Percentiles rank a stretch among this genome's conserved stretches.
These are phyloP conservation scores for Jamesozyma jinghongensis DNA, from an alignment of 805 yeast species.

Conservation along the genomic window DNA sequence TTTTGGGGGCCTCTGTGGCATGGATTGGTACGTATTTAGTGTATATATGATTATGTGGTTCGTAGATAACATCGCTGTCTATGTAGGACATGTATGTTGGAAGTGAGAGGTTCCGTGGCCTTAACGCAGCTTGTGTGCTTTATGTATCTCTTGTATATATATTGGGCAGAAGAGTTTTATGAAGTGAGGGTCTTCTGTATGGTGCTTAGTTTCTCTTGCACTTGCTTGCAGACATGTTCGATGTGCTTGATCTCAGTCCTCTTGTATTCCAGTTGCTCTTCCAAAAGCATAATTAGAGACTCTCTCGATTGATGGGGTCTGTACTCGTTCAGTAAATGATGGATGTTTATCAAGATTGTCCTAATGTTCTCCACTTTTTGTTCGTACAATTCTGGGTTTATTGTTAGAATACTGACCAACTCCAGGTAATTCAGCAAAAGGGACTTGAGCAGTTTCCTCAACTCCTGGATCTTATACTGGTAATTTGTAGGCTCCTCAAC, in stretches of 20 bases:
- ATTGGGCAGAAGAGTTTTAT: too few species aligned
- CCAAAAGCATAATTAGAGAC: slow-evolving; percentile 64
- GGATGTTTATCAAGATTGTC: slow-evolving; percentile 75
- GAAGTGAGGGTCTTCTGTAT: slow-evolving; percentile 11
- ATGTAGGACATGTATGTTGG: too few species aligned
- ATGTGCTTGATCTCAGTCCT: slow-evolving; percentile 42
- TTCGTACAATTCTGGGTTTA: slow-evolving; percentile 57
- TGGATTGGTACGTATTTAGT: too few species aligned
- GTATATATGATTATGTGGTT: too few species aligned
- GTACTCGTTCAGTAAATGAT: slow-evolving; percentile 84
- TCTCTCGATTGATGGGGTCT: slow-evolving; percentile 95
- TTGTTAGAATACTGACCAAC: slow-evolving; percentile 64
- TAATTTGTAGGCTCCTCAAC: slow-evolving; percentile 29
- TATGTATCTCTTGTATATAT: too few species aligned
- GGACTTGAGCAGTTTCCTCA: slow-evolving; percentile 73
- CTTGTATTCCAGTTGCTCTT: slow-evolving; percentile 60
- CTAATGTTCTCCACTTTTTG: slow-evolving; percentile 70
- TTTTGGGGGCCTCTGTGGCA: too few species aligned
- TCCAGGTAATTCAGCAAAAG: slow-evolving; percentile 73
- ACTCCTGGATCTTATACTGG: slow-evolving; percentile 50
- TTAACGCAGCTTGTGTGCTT: too few species aligned
- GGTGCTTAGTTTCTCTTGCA: slow-evolving; percentile 30
- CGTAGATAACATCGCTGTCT: too few species aligned
- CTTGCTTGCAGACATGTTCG: slow-evolving; percentile 33
- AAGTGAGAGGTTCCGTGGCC: too few species aligned